Evolutionary conservation across 2,329 filamentous ascomycete genomes (phyloP).

Genomic region (Ilyonectria mors-panacis): DNA sequence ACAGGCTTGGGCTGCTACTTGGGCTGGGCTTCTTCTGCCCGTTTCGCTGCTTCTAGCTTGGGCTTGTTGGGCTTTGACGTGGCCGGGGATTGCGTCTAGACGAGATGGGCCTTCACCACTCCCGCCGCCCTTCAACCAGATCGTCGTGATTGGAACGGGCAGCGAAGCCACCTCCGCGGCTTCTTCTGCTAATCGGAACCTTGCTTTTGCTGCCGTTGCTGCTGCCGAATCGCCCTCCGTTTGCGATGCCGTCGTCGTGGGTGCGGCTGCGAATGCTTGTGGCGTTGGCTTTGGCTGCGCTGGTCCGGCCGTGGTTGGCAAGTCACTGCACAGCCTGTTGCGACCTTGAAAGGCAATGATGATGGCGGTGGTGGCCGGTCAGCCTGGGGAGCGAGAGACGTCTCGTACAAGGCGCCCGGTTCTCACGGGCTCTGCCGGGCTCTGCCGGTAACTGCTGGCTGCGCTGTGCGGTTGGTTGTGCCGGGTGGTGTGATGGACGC

Average conservation of each 20-base stretch:
- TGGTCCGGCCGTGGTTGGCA: slow-evolving; percentile 39
- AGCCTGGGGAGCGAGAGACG: slow-evolving; percentile 7
- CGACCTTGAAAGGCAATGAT: slow-evolving; percentile 36
- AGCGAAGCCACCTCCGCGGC: slow-evolving; percentile 14
- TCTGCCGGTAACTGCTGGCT: slow-evolving; percentile 3
- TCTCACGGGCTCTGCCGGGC: slow-evolving; percentile 18
- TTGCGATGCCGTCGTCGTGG: slow-evolving; percentile 12
- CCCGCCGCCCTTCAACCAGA: slow-evolving; percentile 23
- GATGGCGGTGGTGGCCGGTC: slow-evolving; percentile 35
- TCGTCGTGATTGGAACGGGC: slow-evolving; percentile 24
- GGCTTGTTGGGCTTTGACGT: slow-evolving; percentile 34
- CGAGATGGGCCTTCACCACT: slow-evolving; percentile 13
- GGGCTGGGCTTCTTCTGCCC: slow-evolving; percentile 23
- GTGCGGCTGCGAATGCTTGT: slow-evolving; percentile 4
- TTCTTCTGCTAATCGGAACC: slow-evolving; percentile 16
- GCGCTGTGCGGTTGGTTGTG: slow-evolving; percentile 34
- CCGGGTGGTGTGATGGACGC: slow-evolving; percentile 44
- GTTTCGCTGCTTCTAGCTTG: slow-evolving; percentile 40
- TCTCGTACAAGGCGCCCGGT: slow-evolving; percentile 18
- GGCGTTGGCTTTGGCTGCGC: slow-evolving; percentile 19
- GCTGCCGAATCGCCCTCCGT: slow-evolving; percentile 6
- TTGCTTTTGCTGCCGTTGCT: slow-evolving; percentile 29
- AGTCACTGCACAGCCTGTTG: slow-evolving; percentile 40
- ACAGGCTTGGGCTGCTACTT: slow-evolving; percentile 21
- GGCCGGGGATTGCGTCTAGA: slow-evolving; percentile 21